phyloP scores from a whole-genome alignment of 352 stramenopile genomes.

The Globisporangium ultimum region DNA sequence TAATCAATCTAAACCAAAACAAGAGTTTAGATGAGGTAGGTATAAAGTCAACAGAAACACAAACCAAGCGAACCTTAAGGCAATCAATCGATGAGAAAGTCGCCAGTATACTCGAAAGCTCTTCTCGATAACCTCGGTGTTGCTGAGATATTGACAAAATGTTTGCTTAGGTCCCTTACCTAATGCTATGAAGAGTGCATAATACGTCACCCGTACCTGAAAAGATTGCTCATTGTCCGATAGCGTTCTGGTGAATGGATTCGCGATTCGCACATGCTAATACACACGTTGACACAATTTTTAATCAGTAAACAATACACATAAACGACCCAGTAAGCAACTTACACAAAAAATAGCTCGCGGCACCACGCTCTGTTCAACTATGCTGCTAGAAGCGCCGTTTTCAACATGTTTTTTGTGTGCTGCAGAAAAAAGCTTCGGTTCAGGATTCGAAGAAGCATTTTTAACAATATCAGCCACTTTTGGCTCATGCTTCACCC shows the following conservation, averaged over 20 bases:
- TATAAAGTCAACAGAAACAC: not conserved
- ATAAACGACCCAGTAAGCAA: not conserved
- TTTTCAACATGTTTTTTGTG: not conserved
- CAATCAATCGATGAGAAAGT: constrained; percentile 33
- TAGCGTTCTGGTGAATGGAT: constrained; percentile 18
- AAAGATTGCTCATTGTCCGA: not conserved
- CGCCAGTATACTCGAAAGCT: constrained; percentile 45
- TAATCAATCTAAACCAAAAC: constrained; percentile 24
- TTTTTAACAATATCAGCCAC: no score
- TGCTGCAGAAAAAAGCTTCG: no score
- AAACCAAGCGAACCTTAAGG: constrained; percentile 30
- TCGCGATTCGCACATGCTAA: constrained; percentile 35
- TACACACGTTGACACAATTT: not conserved
- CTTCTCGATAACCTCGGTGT: constrained; percentile 35
- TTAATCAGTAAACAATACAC: not conserved
- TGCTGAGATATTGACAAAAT: constrained; percentile 1
- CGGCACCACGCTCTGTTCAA: not conserved
- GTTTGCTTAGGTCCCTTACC: not conserved
- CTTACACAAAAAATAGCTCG: not conserved
- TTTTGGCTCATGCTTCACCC: not conserved
- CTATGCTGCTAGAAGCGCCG: not conserved
- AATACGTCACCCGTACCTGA: constrained; percentile 1
- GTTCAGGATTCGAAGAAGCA: no score
- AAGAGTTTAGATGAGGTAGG: not conserved
- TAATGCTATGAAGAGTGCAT: no score